Evolutionary conservation across 352 stramenopile genomes (phyloP), one percentile per base, ranked within the genome.

Genomic region (Globisporangium echinulatum): DNA sequence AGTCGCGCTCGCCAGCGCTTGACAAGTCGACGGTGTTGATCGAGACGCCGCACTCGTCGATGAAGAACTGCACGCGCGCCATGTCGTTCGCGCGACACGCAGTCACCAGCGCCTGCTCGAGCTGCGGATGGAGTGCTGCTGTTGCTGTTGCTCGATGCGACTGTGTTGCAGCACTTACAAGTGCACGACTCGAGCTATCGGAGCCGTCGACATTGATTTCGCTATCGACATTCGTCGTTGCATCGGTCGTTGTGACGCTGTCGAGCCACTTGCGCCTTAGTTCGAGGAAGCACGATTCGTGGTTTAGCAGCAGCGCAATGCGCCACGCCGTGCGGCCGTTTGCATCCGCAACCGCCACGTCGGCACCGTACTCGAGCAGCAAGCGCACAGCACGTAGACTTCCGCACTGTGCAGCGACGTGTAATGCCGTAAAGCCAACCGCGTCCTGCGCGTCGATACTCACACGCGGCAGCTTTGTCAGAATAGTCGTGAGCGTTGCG

Each of bases 271-370:
- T 83, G 43, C 66, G 75, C 8, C 73, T 73, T 40, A 90, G 82
- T 47, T 87, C 81, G n/a, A 85, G 63, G 25, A 85, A 85, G 40
- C 80, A 86, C 1, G 67, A 60, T 4, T 88, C 73, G 52, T 88
- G 71, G 6, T 69, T 68, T n/a, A 68, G 54, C 2, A 85, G 52
- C 36, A 88, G 52, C 10, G 81, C 81, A 0, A 90, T 70, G 7
- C 79, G 67, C 81, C 81, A 90, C 25, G 81, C 73, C 13, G 71
- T 85, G 38, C 79, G 77, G 14, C 68, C 70, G 0, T 78, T 59
- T 11, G 19, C 53, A 52, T 90, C 78, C 1, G 69, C 58, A 4
- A 87, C 44, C 1, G 52, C 66, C 13, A 87, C 74, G 46, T 90
- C 77, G 0, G 72, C 75, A 2, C 69, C 75, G n/a, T 75, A 68